Evolutionary conservation across 1,139 yeast species (phyloP).

Genomic region (Chernovozyma aurita): DNA sequence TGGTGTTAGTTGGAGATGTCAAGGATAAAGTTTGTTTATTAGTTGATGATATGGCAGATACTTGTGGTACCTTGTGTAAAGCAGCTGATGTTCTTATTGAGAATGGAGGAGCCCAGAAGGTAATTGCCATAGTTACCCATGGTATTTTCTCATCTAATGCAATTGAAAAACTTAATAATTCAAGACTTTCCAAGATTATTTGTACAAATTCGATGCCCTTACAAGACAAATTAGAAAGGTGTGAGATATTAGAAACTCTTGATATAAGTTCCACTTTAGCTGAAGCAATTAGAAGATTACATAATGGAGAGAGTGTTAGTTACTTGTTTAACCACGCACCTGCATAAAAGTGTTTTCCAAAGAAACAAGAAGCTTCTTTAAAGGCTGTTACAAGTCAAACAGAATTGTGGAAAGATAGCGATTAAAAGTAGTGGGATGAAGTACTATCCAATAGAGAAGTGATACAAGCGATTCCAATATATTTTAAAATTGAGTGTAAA

Average conservation of each 20-base stretch:
- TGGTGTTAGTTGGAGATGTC: conserved; percentile 98
- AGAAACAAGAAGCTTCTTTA: no score
- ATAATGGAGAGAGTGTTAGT: conserved; percentile 94
- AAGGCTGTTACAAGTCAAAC: no score
- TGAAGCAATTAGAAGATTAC: conserved; percentile 94
- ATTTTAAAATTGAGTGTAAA: no score
- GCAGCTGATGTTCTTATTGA: conserved; percentile 88
- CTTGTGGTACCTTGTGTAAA: conserved; percentile 94
- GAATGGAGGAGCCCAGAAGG: conserved; percentile 74
- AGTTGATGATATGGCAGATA: conserved; percentile 98
- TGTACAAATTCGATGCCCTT: conserved; percentile 96
- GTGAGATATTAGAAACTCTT: conserved; percentile 75
- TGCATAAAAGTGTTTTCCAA: neutral
- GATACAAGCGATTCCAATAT: no score
- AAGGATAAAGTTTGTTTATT: conserved; percentile 79
- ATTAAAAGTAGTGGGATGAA: no score
- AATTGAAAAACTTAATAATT: conserved; percentile 72
- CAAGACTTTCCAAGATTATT: conserved; percentile 73
- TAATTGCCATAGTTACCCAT: conserved; percentile 93
- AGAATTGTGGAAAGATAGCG: no score
- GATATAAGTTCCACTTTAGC: conserved; percentile 90
- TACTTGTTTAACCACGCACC: conserved; percentile 75
- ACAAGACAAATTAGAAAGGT: conserved; percentile 63
- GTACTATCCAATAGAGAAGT: no score
- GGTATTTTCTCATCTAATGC: conserved; percentile 92